Percentiles rank a stretch among this genome's conserved stretches.
phyloP scores from a whole-genome alignment of 1,139 yeast genomes.

The Zygosaccharomyces sapae region DNA sequence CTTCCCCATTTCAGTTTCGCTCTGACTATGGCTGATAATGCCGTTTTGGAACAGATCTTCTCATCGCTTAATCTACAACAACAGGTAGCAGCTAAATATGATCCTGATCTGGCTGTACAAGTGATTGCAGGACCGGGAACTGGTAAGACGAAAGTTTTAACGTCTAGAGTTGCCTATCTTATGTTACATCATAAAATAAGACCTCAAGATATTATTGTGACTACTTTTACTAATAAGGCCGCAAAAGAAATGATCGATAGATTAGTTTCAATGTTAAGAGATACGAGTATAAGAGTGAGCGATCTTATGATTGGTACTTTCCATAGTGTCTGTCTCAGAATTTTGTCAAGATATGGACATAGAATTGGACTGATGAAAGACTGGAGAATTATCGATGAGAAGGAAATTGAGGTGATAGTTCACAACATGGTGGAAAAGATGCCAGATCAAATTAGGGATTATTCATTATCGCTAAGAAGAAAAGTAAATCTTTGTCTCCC shows the following conservation, averaged over 20 bases:
- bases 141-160: conserved; percentile 78
- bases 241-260: conserved; percentile 78
- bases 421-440: conserved; percentile 42
- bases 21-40: conserved; percentile 8
- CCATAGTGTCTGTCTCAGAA: conserved; percentile 69
- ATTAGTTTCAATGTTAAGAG: conserved; percentile 42
- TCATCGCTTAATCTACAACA: conserved; percentile 54
- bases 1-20: background rate
- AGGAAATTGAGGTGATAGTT: conserved; percentile 53
- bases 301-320: conserved; percentile 74
- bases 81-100: conserved; percentile 51
- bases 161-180: conserved; percentile 71
- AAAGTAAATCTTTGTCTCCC: conserved; percentile 32
- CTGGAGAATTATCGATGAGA: conserved; percentile 62
- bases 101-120: conserved; percentile 55
- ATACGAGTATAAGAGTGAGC: conserved; percentile 39
- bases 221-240: conserved; percentile 89
- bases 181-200: conserved; percentile 47
- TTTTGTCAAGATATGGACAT: conserved; percentile 55
- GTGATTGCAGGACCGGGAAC: conserved; percentile 93
- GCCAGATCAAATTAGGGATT: conserved; percentile 35
- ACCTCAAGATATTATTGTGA: conserved; percentile 66
- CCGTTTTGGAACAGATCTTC: conserved; percentile 14
- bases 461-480: conserved; percentile 30
- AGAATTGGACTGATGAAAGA: conserved; percentile 44